Percentiles rank a stretch among this genome's conserved stretches.
Evolutionary conservation across 306 rosid genomes (phyloP).

Genomic region (Quercus parvula): DNA sequence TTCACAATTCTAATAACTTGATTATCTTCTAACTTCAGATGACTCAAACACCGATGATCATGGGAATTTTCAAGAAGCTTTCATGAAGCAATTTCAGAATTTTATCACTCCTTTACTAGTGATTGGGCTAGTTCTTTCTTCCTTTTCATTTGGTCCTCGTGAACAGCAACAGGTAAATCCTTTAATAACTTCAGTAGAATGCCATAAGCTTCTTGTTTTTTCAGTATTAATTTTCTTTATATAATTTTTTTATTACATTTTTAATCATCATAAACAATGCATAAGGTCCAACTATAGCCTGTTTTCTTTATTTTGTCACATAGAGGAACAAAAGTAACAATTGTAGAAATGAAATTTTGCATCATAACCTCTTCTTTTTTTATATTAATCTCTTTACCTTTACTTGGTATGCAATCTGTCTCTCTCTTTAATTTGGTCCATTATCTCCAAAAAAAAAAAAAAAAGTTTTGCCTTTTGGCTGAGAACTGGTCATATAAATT

Average conservation of each 20-base stretch:
- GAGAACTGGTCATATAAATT: not conserved
- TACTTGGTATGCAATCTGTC: too few relatives aligned
- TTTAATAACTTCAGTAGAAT: not conserved
- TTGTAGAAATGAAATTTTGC: too few relatives aligned
- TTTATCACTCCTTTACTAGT: conserved; percentile 52
- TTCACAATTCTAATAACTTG: conserved; percentile 13
- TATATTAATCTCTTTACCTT: not conserved
- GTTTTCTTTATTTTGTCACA: not conserved
- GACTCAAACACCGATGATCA: conserved; percentile 63
- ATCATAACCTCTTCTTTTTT: not conserved
- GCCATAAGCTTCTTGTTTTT: not conserved
- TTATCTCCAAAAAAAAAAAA: not conserved
- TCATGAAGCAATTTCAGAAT: conserved; percentile 56
- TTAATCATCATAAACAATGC: not conserved
- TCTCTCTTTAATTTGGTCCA: not conserved
- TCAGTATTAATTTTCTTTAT: not conserved
- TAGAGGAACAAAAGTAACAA: too few relatives aligned
- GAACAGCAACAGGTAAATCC: conserved; percentile 73
- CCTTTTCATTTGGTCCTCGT: conserved; percentile 50
- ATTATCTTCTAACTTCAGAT: conserved; percentile 44
- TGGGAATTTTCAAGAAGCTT: conserved; percentile 52
- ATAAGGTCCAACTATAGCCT: not conserved
- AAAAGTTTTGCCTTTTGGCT: not conserved
- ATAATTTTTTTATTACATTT: not conserved
- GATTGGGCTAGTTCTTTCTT: conserved; percentile 54